Base-by-base conservation (phyloP, 129 eudicot species). In the Chrysanthemum seticuspe region DNA sequence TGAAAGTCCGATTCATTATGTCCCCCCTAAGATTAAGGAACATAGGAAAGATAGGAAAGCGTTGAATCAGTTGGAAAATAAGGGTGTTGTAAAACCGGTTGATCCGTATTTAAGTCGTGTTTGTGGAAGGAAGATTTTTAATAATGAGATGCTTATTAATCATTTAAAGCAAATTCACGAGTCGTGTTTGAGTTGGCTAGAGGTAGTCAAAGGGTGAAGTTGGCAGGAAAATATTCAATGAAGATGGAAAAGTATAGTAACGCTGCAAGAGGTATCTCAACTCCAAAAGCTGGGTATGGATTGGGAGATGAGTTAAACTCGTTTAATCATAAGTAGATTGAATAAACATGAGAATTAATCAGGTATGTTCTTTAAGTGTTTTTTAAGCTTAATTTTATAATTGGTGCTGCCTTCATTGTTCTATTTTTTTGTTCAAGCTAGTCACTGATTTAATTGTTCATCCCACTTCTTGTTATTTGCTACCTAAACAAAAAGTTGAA, bases 151-250 rank as follows among this genome's bases (percentile, higher is more conserved):
- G 84, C 81, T 94, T 61, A 54, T 83, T 4, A 87, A 88, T 59
- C 98, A 94, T 83, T 88, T 90, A 59, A 84, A 77, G 85, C 86
- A 87, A 74, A 86, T 90, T 73, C 98, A 94, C n/a, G 88, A 87
- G 79, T 36, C 84, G 82, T 14, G 98, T 90, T 94, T 2, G 89
- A 81, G 79, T 84, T 84, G 0, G 89, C 97, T 4, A 79, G 81
- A 70, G 97, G 97, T 62, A 84, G 78, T 69, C 85, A 78, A 74
- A 86, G 7, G 84, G 87, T 83, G 40, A 84, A 80, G 44, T 68
- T 94, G 80, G 96, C 86, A 64, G 89, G 79, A 0, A 94, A 72
- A 59, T 83, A 76, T 67, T 73, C 91, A 0, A 77, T 86, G 86
- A 90, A 94, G 77, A 88, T 94, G 91, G 83, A 94, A 90, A 79